phyloP scores from a whole-genome alignment of 2,329 filamentous ascomycete genomes.

The Apiospora rasikravindrae region DNA sequence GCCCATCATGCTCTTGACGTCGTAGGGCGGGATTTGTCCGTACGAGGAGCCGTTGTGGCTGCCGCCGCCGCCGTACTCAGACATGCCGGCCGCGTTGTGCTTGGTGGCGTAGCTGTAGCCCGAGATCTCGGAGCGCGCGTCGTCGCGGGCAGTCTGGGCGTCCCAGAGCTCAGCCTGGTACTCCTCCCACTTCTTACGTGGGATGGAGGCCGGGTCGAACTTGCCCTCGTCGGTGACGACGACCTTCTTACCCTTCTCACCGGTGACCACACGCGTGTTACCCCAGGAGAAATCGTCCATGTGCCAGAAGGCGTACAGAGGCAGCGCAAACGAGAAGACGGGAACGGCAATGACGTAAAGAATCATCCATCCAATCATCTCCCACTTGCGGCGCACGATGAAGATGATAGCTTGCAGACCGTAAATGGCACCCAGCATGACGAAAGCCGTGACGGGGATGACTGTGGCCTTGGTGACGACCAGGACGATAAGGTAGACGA shows the following conservation, averaged over 20 bases:
- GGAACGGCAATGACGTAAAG: constrained; percentile 92
- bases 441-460: constrained; percentile 84
- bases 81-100: constrained; percentile 57
- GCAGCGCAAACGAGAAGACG: constrained; percentile 87
- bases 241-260: constrained; percentile 90
- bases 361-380: constrained; percentile 99
- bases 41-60: constrained; percentile 59
- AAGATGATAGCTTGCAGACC: constrained; percentile 97
- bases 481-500: constrained; percentile 84
- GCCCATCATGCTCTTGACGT: constrained; percentile 39
- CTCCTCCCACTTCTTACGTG: constrained; percentile 99
- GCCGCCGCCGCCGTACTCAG: constrained; percentile 71
- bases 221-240: constrained; percentile 97
- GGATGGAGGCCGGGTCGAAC: constrained; percentile 91
- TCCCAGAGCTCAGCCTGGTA: constrained; percentile 99
- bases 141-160: constrained; percentile 81
- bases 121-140: constrained; percentile 85
- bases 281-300: constrained; percentile 99
- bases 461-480: constrained; percentile 65
- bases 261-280: constrained; percentile 95
- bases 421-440: constrained; percentile 93
- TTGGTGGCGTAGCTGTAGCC: constrained; percentile 95
- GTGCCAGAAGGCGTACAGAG: constrained; percentile 96
- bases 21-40: constrained; percentile 51
- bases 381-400: constrained; percentile 95